Evolutionary conservation across 768 basidiomycete species (phyloP), one percentile per base, ranked within the genome.

Genomic region (Suillus weaverae): DNA sequence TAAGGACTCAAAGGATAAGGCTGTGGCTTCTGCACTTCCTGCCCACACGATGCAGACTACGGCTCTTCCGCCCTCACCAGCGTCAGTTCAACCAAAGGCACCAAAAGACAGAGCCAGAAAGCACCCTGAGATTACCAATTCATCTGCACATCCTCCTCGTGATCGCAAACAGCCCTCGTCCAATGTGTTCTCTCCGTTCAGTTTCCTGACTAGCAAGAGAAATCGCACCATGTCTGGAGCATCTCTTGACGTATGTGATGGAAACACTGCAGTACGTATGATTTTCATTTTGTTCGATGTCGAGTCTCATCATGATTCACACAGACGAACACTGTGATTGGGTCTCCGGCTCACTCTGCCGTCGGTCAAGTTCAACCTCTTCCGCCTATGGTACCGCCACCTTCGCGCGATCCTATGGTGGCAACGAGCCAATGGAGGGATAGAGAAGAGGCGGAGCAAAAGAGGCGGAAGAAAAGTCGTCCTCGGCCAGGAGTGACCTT

Each of bases 171-270:
- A 80, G 64, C 71, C 79, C 11, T 78, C 76, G 22, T 75, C 82
- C 38, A 84, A 81, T 61, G 80, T 86, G 26, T 87, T 88, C 69
- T 83, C 83, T 20, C 85, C 89, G 0, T 89, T 91, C 75, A 85
- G 86, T 51, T 82, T 90, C 69, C 68, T 91, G 67, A 78, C 78
- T 30, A 80, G 80, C 44, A 87, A 84, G 71, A 81, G 85, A 70
- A 81, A 88, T 72, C 85, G 88, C 38, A 87, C 89, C 8, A 79
- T 93, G 48, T 93, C 92, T 18, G 82, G 85, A 43, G 87, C 87
- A 39, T 94, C 92, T 48, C 79, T 90, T 38, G 92, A 94, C 72
- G 92, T 90, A 32, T 84, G 87, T 68, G 86, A 92, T 70, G 92
- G 92, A 43, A 77, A 76, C 36, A 91, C 90, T 62, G 88, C 89